Conservation (phyloP, 164 flowering plant species). For the Magnolia sinica region DNA sequence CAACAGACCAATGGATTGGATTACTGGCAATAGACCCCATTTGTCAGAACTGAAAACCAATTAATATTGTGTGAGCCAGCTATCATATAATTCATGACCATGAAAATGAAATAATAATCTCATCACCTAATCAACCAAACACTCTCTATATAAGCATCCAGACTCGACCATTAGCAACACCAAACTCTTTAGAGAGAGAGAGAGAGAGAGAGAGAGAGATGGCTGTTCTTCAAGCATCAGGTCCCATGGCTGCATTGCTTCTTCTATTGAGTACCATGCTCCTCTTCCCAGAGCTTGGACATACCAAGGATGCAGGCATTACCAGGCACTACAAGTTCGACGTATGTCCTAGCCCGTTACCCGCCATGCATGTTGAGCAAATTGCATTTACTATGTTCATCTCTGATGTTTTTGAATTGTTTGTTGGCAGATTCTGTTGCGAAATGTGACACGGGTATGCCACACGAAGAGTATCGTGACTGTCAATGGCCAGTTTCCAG, state of each 20-base stretch:
- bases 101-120: background rate
- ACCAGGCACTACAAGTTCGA: slow-evolving; percentile 44
- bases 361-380: background rate
- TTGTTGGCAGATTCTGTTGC: slow-evolving; percentile 42
- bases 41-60: background rate
- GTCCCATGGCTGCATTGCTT: background rate
- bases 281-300: slow-evolving; percentile 15
- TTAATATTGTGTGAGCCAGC: too few relatives aligned
- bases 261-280: slow-evolving; percentile 14
- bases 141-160: slow-evolving; percentile 21
- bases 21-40: too few relatives aligned
- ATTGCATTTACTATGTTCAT: background rate
- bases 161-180: background rate
- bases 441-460: slow-evolving; percentile 61
- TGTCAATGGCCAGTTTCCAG: slow-evolving; percentile 64
- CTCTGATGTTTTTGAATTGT: background rate
- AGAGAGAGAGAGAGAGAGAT: slow-evolving; percentile 3
- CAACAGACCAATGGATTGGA: too few relatives aligned
- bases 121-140: slow-evolving; percentile 31
- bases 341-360: slow-evolving; percentile 13
- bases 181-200: background rate
- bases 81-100: background rate
- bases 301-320: slow-evolving; percentile 20
- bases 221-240: slow-evolving; percentile 2
- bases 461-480: slow-evolving; percentile 60